phyloP scores from a whole-genome alignment of 2,329 filamentous ascomycete genomes.

The Talaromyces amestolkiae region DNA sequence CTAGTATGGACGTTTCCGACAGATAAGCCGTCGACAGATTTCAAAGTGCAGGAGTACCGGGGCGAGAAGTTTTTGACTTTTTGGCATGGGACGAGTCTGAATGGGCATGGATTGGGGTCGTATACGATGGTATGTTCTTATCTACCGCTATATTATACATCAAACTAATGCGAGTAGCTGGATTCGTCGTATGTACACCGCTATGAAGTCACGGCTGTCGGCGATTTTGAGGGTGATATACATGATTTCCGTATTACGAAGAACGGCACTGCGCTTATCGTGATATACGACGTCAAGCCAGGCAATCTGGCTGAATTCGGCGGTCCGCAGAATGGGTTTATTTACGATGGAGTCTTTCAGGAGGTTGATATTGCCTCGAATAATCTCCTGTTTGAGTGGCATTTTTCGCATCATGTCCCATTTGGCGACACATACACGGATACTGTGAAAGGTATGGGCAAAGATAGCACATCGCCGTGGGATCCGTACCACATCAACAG shows the following conservation, averaged over 20 bases:
- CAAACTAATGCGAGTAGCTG: not conserved
- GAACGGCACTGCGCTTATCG: not conserved
- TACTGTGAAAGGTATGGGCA: not conserved
- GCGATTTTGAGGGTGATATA: not conserved
- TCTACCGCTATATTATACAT: not conserved
- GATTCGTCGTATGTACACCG: not conserved
- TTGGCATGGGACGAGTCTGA: not conserved
- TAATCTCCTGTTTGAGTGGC: not conserved
- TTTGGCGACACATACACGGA: not conserved
- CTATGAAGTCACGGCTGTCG: not conserved
- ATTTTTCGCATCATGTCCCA: not conserved
- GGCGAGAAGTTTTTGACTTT: not conserved
- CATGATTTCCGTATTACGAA: not conserved
- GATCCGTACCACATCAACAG: not conserved
- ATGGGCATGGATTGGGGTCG: slow-evolving; percentile 6
- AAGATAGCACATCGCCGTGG: not conserved
- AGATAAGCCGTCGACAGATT: not conserved
- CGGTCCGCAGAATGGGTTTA: not conserved
- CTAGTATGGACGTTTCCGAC: not conserved
- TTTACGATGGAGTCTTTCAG: not conserved
- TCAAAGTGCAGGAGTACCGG: not conserved
- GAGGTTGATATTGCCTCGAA: not conserved
- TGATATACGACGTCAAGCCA: not conserved
- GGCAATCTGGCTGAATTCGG: not conserved
- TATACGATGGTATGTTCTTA: not conserved